Base-by-base conservation (phyloP, 805 yeast genomes). In the Hanseniaspora pseudoguilliermondii region DNA sequence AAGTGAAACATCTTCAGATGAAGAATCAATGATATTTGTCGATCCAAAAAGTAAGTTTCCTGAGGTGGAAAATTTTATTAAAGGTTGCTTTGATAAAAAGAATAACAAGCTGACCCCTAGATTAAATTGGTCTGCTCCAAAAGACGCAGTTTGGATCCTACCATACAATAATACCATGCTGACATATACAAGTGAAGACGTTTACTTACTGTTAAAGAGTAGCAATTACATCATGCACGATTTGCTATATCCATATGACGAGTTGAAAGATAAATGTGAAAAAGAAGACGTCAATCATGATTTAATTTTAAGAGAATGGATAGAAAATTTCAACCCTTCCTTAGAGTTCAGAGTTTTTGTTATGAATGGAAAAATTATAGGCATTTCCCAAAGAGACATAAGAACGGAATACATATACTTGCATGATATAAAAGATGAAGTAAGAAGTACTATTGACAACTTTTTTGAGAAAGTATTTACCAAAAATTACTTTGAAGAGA, bases 71-170 rank as follows among this genome's bases (percentile, higher is more conserved):
- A 61, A 70, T 0, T 62, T 72, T 44, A 73, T 91, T 18, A 70
- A 70, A 38, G 57, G 61, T 0, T 64, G 73, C 0, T 77, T 93
- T 15, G 58, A 60, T 2, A 71, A 74, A 44, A 71, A 76, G 49
- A 84, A 84, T 0, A 70, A 79, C 8, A 47, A 38, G 36, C n/a
- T 55, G 2, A 76, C 87, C 1, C 97, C 97, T 1, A 93, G 93
- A 64, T 71, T 91, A 61, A 93, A 93, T 72, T 93, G 98, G 98
- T 88, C 97, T 0, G 85, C 96, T 1, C 98, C 99, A 1, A 83
- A 82, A 64, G 99, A 93, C 69, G 86, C 97, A 1, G 78, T 82
- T 0, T 93, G 97, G 98, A 91, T 93, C 21, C 70, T 85, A 63
- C 76, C 93, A 2, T 56, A 56, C 25, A 81, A 84, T 35, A 86